These are phyloP conservation scores for Zoysia pacifica DNA, from an alignment of 176 grass and related monocot species.

Conservation along the genomic window DNA sequence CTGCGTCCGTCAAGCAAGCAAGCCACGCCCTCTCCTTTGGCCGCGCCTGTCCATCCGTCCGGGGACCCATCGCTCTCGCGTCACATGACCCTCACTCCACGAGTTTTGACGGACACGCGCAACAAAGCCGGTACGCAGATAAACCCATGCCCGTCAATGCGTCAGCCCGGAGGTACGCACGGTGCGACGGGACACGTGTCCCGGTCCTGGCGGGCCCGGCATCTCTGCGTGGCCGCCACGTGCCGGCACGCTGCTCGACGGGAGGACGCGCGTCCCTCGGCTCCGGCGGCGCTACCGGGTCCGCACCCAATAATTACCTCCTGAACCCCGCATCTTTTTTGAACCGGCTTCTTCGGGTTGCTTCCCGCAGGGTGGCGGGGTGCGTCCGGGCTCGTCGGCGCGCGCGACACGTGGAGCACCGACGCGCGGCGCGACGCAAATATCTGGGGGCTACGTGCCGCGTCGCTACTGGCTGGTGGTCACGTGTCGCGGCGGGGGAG, in stretches of 20 bases:
- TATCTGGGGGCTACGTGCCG: constrained; percentile 28
- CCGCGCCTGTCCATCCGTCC: neutral
- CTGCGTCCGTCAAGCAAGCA: neutral
- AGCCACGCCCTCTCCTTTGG: neutral
- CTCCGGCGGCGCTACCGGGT: neutral
- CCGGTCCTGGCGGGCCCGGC: neutral
- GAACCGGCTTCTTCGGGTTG: neutral
- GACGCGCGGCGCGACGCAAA: neutral
- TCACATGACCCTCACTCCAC: neutral
- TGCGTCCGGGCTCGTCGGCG: neutral
- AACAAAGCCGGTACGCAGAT: neutral
- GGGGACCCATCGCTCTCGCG: neutral
- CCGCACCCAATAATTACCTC: neutral
- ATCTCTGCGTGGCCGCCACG: constrained; percentile 6
- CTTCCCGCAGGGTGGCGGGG: constrained; percentile 21
- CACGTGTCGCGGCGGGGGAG: neutral
- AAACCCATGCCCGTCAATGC: neutral
- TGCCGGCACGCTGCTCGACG: neutral
- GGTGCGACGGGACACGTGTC: constrained; percentile 20
- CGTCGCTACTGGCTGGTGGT: neutral
- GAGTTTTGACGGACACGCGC: neutral
- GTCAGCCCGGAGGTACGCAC: neutral
- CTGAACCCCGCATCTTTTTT: neutral
- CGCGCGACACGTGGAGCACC: constrained; percentile 17
- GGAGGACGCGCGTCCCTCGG: constrained; percentile 14